Percentiles rank a stretch among this genome's conserved stretches.
phyloP scores from a whole-genome alignment of 73 alveolate species.

The Paramecium biaurelia region DNA sequence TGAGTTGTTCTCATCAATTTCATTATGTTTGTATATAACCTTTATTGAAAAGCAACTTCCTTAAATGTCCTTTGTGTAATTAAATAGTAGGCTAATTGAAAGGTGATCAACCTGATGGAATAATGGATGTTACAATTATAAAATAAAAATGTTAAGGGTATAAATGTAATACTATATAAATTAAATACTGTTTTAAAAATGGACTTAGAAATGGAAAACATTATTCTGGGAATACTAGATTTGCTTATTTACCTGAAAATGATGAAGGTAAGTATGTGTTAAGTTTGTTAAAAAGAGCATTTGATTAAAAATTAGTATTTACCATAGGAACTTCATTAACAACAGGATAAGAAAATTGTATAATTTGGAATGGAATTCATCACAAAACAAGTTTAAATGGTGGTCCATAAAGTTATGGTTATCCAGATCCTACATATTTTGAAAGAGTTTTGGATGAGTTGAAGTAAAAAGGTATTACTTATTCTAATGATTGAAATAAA shows the following conservation, averaged over 20 bases:
- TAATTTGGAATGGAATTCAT: constrained; percentile 96
- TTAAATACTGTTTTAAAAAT: constrained; percentile 72
- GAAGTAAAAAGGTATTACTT: constrained; percentile 85
- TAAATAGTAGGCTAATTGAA: constrained; percentile 77
- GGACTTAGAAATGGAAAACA: constrained; percentile 75
- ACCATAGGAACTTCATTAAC: constrained; percentile 96
- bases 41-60: neutral
- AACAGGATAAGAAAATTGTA: constrained; percentile 87
- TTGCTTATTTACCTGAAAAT: constrained; percentile 90
- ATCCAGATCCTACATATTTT: constrained; percentile 96
- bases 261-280: constrained; percentile 88
- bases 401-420: constrained; percentile 92
- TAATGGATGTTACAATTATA: constrained; percentile 68
- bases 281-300: constrained; percentile 80
- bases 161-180: constrained; percentile 70
- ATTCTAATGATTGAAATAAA: neutral
- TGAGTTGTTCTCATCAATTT: neutral
- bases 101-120: constrained; percentile 91
- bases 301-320: constrained; percentile 88
- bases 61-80: constrained; percentile 80
- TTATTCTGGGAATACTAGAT: constrained; percentile 89
- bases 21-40: neutral
- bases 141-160: constrained; percentile 62
- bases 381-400: constrained; percentile 94
- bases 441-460: constrained; percentile 89